phyloP scores from a whole-genome alignment of 2,329 filamentous ascomycete genomes.

The Eutypella sp. region DNA sequence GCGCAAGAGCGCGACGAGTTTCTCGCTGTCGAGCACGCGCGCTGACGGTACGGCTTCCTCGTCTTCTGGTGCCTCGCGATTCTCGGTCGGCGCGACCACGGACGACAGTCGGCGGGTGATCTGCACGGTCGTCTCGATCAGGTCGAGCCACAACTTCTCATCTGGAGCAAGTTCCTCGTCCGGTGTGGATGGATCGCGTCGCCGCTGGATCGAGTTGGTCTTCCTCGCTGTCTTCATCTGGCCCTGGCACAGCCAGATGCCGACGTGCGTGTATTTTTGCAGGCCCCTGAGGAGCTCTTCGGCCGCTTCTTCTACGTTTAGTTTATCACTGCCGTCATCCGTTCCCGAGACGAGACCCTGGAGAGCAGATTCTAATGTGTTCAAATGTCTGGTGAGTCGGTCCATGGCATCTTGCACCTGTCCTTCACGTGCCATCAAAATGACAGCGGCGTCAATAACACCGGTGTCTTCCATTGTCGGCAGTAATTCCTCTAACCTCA shows the following conservation, averaged over 20 bases:
- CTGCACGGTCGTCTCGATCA: slow-evolving; percentile 57
- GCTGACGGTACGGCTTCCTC: slow-evolving; percentile 15
- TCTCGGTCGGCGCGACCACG: slow-evolving; percentile 33
- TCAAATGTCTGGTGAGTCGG: slow-evolving; percentile 74
- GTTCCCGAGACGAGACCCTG: slow-evolving; percentile 65
- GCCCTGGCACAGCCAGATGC: slow-evolving; percentile 90
- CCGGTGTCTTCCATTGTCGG: slow-evolving; percentile 86
- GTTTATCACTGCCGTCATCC: slow-evolving; percentile 49
- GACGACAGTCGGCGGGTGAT: slow-evolving; percentile 61
- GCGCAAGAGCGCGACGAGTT: slow-evolving; percentile 64
- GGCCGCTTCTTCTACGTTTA: slow-evolving; percentile 56
- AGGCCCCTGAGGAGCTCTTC: slow-evolving; percentile 71
- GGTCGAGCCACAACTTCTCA: slow-evolving; percentile 54
- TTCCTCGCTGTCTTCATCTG: slow-evolving; percentile 62
- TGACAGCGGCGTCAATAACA: slow-evolving; percentile 86
- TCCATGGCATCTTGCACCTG: slow-evolving; percentile 78
- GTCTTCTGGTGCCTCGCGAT: slow-evolving; percentile 15
- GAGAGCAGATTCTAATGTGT: slow-evolving; percentile 73
- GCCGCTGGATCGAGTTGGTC: slow-evolving; percentile 44
- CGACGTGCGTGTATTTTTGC: slow-evolving; percentile 86
- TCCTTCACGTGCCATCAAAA: slow-evolving; percentile 85
- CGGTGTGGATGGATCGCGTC: slow-evolving; percentile 38
- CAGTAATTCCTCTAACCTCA: slow-evolving; percentile 74
- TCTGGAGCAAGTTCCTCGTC: slow-evolving; percentile 47
- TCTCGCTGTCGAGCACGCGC: slow-evolving; percentile 46